Evolutionary conservation across 2,329 filamentous ascomycete species (phyloP).

Genomic region (Ophiostoma ulmi): DNA sequence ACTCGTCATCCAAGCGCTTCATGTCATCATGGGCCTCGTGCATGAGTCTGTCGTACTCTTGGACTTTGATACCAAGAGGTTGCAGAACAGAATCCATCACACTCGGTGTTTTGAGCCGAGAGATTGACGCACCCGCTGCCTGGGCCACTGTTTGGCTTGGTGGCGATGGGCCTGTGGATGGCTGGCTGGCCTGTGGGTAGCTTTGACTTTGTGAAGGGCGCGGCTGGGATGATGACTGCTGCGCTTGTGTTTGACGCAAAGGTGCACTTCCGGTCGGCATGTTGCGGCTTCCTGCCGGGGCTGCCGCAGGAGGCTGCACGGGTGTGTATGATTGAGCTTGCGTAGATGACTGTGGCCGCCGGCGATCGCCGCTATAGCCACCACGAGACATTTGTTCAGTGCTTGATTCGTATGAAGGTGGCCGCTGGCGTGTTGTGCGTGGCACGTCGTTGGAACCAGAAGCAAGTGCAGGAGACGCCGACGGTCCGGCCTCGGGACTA

Average conservation of each 20-base stretch:
- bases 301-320: neutral
- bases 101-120: constrained; percentile 13
- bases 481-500: neutral
- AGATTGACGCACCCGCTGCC: constrained; percentile 1
- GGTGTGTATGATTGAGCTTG: neutral
- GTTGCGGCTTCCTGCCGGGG: constrained; percentile 12
- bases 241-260: constrained; percentile 5
- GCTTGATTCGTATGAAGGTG: constrained; percentile 1
- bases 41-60: constrained; percentile 15
- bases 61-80: constrained; percentile 8
- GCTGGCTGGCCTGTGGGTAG: neutral
- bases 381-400: constrained; percentile 11
- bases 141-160: neutral
- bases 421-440: constrained; percentile 11
- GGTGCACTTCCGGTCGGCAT: constrained; percentile 7
- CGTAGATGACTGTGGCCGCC: neutral
- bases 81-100: constrained; percentile 11
- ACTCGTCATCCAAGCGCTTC: constrained; percentile 11
- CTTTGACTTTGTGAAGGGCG: constrained; percentile 1
- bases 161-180: neutral
- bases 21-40: constrained; percentile 9
- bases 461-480: neutral
- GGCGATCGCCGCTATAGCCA: neutral
- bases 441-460: neutral
- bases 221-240: neutral